Evolutionary conservation across 2,329 filamentous ascomycete genomes (phyloP).

Genomic region (Ceratocystis harringtonii): DNA sequence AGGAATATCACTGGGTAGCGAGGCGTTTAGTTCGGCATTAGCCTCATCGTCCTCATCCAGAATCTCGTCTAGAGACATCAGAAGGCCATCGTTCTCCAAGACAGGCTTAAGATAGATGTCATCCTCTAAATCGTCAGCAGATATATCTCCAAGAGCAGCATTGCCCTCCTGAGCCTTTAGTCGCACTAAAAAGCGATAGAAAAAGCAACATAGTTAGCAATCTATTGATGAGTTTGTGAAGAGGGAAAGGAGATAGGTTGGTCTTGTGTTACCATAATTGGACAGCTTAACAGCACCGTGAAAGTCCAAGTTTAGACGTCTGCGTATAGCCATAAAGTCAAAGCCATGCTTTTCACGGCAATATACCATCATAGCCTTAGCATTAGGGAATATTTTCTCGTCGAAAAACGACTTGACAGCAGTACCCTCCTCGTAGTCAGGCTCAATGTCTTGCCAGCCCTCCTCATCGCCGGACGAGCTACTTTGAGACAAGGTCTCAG

Average conservation of each 20-base stretch:
- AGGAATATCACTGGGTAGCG: neutral
- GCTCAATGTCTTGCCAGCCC: conserved; percentile 41
- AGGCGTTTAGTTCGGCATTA: conserved; percentile 12
- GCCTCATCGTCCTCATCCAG: conserved; percentile 36
- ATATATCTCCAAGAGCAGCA: conserved; percentile 41
- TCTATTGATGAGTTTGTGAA: neutral
- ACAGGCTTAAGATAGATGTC: conserved; percentile 73
- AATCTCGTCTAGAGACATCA: conserved; percentile 70
- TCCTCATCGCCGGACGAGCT: conserved; percentile 28
- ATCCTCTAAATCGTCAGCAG: conserved; percentile 49
- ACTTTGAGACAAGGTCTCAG: conserved; percentile 10
- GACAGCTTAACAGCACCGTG: conserved; percentile 59
- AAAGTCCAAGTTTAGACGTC: conserved; percentile 50
- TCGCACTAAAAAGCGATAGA: conserved; percentile 29
- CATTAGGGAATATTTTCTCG: conserved; percentile 48
- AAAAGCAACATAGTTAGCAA: neutral
- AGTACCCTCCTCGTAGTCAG: conserved; percentile 46
- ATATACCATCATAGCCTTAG: conserved; percentile 49
- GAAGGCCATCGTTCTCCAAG: conserved; percentile 74
- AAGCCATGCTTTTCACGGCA: conserved; percentile 52
- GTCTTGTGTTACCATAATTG: conserved; percentile 40
- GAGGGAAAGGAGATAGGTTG: neutral
- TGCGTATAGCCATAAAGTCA: conserved; percentile 47
- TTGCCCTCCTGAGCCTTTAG: conserved; percentile 31
- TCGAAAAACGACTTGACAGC: conserved; percentile 54